phyloP scores from a whole-genome alignment of 2,329 filamentous ascomycete genomes.

The Fusarium compactum region DNA sequence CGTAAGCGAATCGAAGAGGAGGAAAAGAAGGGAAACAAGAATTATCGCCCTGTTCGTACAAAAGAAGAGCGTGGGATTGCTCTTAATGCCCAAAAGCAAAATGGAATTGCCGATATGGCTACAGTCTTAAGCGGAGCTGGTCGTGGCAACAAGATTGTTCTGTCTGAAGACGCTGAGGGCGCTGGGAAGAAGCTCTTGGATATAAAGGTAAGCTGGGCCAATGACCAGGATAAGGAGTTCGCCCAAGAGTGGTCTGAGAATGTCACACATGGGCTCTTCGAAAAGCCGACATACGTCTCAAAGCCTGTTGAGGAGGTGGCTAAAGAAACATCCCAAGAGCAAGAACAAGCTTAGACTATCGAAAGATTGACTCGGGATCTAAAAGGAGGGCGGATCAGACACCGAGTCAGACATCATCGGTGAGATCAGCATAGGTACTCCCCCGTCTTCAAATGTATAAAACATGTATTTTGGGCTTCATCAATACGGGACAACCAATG shows the following conservation, averaged over 20 bases:
- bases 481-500: slow-evolving; percentile 1
- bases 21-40: slow-evolving; percentile 47
- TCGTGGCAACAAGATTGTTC: slow-evolving; percentile 62
- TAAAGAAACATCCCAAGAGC: slow-evolving; percentile 4
- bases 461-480: slow-evolving; percentile 13
- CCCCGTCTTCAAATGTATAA: slow-evolving; percentile 10
- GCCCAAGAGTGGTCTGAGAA: slow-evolving; percentile 65
- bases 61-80: slow-evolving; percentile 61
- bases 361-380: not conserved
- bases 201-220: slow-evolving; percentile 65
- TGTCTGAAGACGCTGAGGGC: slow-evolving; percentile 39
- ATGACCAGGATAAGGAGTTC: slow-evolving; percentile 60
- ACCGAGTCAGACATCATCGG: not conserved
- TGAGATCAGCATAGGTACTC: not conserved
- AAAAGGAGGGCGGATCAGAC: slow-evolving; percentile 2
- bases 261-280: slow-evolving; percentile 62
- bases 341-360: not conserved
- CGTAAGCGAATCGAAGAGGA: slow-evolving; percentile 51
- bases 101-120: slow-evolving; percentile 73
- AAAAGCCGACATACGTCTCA: slow-evolving; percentile 43
- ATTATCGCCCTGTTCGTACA: slow-evolving; percentile 52
- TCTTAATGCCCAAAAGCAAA: slow-evolving; percentile 71
- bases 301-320: slow-evolving; percentile 22
- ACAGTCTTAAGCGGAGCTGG: slow-evolving; percentile 66
- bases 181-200: slow-evolving; percentile 49